phyloP scores from a whole-genome alignment of 1,284 basidiomycete species.

The Pseudozyma hubeiensis region DNA sequence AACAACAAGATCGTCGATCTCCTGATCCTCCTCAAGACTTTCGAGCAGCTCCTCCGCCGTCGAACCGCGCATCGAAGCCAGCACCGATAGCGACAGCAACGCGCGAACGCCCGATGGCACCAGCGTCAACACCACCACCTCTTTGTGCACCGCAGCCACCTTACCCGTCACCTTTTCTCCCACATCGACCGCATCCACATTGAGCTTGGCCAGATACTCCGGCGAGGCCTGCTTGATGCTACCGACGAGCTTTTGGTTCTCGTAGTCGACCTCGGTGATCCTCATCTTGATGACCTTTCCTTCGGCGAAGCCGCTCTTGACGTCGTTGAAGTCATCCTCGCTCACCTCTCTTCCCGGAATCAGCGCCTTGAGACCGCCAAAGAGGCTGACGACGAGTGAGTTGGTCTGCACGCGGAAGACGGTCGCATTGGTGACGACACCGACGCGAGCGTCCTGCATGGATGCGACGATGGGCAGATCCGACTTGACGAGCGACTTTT shows the following conservation, averaged over 20 bases:
- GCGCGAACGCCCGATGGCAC: slow-evolving; percentile 77
- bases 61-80: slow-evolving; percentile 82
- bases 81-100: slow-evolving; percentile 83
- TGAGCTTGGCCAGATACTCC: slow-evolving; percentile 59
- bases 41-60: slow-evolving; percentile 79
- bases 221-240: slow-evolving; percentile 83
- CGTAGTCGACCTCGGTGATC: slow-evolving; percentile 79
- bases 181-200: slow-evolving; percentile 61
- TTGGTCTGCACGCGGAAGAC: slow-evolving; percentile 71
- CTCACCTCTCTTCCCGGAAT: slow-evolving; percentile 72
- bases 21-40: slow-evolving; percentile 78
- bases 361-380: slow-evolving; percentile 86
- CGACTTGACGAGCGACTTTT: slow-evolving; percentile 89
- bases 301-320: slow-evolving; percentile 77
- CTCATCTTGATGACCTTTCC: slow-evolving; percentile 85
- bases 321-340: slow-evolving; percentile 49
- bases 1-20: slow-evolving; percentile 82
- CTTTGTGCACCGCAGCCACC: slow-evolving; percentile 62
- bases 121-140: slow-evolving; percentile 63
- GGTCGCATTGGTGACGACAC: slow-evolving; percentile 83
- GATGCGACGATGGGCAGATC: slow-evolving; percentile 74
- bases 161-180: slow-evolving; percentile 63
- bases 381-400: slow-evolving; percentile 70
- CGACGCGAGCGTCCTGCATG: slow-evolving; percentile 76
- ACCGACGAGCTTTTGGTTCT: slow-evolving; percentile 79